These are phyloP conservation scores for Dictyostelium firmibasis DNA, from an alignment of 78 protist genomes.

Conservation along the genomic window DNA sequence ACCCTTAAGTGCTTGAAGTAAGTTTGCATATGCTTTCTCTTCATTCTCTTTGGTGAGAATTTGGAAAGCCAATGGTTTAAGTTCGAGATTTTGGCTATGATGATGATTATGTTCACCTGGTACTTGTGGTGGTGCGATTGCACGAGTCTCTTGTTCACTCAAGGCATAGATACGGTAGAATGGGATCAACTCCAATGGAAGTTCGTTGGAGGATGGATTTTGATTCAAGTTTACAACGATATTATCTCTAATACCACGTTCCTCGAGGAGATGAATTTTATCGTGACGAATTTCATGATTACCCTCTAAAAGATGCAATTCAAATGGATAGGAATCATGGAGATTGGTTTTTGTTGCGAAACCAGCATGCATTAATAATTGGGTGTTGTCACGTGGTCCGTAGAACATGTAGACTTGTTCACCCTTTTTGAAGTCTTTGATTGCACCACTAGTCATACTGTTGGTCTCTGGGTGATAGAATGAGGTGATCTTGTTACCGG, in stretches of 20 bases:
- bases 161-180: slow-evolving; percentile 19
- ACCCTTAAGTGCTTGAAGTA: background rate
- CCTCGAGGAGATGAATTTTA: slow-evolving; percentile 56
- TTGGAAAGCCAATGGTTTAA: background rate
- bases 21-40: background rate
- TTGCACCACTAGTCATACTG: slow-evolving; percentile 10
- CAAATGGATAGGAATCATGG: background rate
- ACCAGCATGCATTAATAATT: slow-evolving; percentile 43
- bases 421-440: slow-evolving; percentile 27
- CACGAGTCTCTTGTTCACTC: background rate
- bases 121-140: slow-evolving; percentile 15
- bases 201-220: background rate
- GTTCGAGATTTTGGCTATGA: background rate
- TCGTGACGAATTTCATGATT: slow-evolving; percentile 6
- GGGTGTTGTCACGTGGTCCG: slow-evolving; percentile 63
- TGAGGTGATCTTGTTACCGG: slow-evolving; percentile 39
- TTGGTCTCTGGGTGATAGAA: background rate
- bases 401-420: slow-evolving; percentile 74
- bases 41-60: slow-evolving; percentile 27
- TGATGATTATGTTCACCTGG: slow-evolving; percentile 12
- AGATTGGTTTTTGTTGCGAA: slow-evolving; percentile 16
- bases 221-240: background rate
- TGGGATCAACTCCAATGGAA: slow-evolving; percentile 20
- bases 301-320: background rate
- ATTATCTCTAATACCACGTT: slow-evolving; percentile 20